Base-by-base conservation (phyloP, 345 rosid species). In the Hibiscus tridactylites region DNA sequence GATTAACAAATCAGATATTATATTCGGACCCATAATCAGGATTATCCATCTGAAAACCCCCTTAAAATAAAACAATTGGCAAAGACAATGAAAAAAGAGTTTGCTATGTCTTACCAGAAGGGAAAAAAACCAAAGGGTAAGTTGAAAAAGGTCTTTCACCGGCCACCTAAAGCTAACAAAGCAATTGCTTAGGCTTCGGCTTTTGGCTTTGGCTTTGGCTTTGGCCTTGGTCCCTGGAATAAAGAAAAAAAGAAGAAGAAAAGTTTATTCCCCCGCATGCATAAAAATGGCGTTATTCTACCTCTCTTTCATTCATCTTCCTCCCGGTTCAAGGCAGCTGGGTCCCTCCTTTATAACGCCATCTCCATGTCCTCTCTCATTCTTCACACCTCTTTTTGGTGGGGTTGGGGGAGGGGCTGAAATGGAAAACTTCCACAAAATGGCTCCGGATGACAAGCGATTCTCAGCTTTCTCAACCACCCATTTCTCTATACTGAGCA, bases 101-200 rank as follows among this genome's bases (percentile, higher is more conserved):
- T 37, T 19, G 15, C 4, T 19, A 10, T 64, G 50, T 68, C 65
- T 71, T 63, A 67, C 71, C 73, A 75, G 80, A 58, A 73, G 42
- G 1, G 3, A 29, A 78, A 72, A 76, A 37, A 65, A 75, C 80
- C 88, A 79, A 74, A 77, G 71, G 76, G 83, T 79, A 83, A 80
- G 88, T 81, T 77, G 91, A 87, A 85, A 87, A 68, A 79, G 74
- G 79, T 81, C 71, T 80, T 81, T 76, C 87, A 87, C 83, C 85
- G 84, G 85, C 88, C 88, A 74, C 74, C 70, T 61, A 75, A 49
- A 59, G 66, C 73, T 75, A 68, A 31, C 56, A 73, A 47, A 17
- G 5, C 28, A 11, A 47, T 70, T 54, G 61, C 60, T 56, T 56
- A 0, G 29, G 59, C 59, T 54, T 54, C 59, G 59, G 58, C 29